Conservation (phyloP, 1,284 basidiomycete species). For the Kwoniella shivajii region DNA sequence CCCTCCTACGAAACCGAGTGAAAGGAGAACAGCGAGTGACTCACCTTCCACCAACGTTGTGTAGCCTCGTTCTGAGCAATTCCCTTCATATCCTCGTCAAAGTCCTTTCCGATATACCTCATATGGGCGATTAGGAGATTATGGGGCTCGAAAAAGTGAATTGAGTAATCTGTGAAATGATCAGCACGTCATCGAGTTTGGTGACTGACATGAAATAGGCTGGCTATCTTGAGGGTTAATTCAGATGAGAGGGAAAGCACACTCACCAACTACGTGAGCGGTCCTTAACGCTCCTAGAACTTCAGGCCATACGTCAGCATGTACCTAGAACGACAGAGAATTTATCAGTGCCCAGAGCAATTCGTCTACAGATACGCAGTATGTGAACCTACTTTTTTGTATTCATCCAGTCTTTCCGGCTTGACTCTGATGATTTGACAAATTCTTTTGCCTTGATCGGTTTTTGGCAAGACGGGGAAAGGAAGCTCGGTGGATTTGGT, state of each 20-base stretch:
- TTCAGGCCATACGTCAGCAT: conserved; percentile 69
- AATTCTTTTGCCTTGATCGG: conserved; percentile 62
- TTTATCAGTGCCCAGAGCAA: background rate
- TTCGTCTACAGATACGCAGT: no score
- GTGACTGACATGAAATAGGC: background rate
- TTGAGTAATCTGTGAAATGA: conserved; percentile 65
- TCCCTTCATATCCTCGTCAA: conserved; percentile 66
- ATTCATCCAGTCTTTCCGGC: conserved; percentile 65
- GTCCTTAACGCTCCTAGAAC: conserved; percentile 68
- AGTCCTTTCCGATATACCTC: conserved; percentile 59
- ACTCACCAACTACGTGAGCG: conserved; percentile 63
- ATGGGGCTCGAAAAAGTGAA: conserved; percentile 65
- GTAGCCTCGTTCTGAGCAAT: conserved; percentile 69
- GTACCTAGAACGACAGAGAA: conserved; percentile 53
- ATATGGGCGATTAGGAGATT: conserved; percentile 65
- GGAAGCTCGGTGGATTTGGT: conserved; percentile 18
- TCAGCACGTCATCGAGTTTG: background rate
- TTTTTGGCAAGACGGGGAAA: conserved; percentile 42
- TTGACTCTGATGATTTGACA: conserved; percentile 78
- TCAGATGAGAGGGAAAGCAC: background rate
- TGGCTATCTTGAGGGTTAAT: background rate
- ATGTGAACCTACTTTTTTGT: conserved; percentile 61
- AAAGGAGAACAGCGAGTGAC: no score
- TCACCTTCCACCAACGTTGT: conserved; percentile 72
- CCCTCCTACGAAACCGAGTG: no score